Evolutionary conservation across 2,329 filamentous ascomycete species (phyloP).

Genomic region (Rhynchosporium agropyri): DNA sequence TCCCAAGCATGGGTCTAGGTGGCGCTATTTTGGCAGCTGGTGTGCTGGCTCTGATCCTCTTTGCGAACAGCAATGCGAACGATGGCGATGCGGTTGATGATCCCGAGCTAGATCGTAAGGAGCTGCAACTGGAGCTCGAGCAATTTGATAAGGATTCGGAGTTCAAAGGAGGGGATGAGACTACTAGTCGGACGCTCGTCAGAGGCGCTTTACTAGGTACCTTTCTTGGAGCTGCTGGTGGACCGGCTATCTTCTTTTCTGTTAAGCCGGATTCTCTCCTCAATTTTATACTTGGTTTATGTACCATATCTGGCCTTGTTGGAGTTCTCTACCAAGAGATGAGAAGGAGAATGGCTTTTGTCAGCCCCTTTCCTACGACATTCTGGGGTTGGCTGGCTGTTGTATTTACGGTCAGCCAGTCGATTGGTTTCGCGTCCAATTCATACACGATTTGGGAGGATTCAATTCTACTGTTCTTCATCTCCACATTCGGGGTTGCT

Average conservation of each 20-base stretch:
- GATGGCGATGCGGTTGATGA: constrained; percentile 58
- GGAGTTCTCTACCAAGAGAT: constrained; percentile 45
- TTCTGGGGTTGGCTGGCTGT: constrained; percentile 89
- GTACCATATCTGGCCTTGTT: constrained; percentile 41
- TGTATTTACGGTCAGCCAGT: constrained; percentile 81
- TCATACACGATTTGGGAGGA: constrained; percentile 99
- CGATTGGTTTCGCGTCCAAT: constrained; percentile 93
- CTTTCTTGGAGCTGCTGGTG: constrained; percentile 33
- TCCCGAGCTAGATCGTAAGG: constrained; percentile 61
- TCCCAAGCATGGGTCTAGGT: constrained; percentile 81
- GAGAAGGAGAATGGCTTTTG: constrained; percentile 40
- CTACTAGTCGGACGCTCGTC: constrained; percentile 33
- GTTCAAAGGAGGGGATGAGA: constrained; percentile 32
- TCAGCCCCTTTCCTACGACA: constrained; percentile 66
- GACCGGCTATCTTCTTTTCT: constrained; percentile 31
- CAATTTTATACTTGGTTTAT: constrained; percentile 33
- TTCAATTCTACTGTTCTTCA: constrained; percentile 87
- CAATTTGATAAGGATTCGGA: constrained; percentile 34
- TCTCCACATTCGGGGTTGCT: constrained; percentile 82
- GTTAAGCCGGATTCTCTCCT: constrained; percentile 27
- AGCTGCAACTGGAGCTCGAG: constrained; percentile 59
- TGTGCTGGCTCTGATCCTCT: constrained; percentile 71
- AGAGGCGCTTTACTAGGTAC: constrained; percentile 37
- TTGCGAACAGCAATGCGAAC: constrained; percentile 63
- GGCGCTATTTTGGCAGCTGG: constrained; percentile 70